Percentiles rank a stretch among this genome's conserved stretches.
phyloP scores from a whole-genome alignment of 441 rosid genomes.

The Daphne laureola region DNA sequence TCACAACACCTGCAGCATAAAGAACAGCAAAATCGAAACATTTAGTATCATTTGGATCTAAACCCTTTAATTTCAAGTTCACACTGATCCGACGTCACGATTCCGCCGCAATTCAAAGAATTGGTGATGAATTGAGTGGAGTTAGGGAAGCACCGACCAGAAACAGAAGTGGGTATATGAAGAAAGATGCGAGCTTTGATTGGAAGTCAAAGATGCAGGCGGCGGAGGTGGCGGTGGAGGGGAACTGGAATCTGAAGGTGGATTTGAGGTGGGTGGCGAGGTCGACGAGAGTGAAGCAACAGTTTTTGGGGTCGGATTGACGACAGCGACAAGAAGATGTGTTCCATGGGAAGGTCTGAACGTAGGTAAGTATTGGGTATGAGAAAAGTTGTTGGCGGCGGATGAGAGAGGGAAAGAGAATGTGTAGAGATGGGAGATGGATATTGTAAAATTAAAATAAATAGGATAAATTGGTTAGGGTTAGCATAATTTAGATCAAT shows the following conservation, averaged over 20 bases:
- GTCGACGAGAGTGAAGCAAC: slow-evolving; percentile 45
- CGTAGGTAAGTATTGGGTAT: slow-evolving; percentile 34
- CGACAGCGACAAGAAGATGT: slow-evolving; percentile 26
- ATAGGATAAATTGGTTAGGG: too few species aligned
- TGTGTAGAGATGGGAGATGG: too few species aligned
- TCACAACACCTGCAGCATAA: slow-evolving; percentile 41
- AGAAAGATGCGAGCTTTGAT: slow-evolving; percentile 19
- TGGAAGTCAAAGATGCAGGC: slow-evolving; percentile 37
- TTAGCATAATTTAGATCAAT: too few species aligned
- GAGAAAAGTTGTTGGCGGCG: slow-evolving; percentile 14
- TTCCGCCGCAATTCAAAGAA: slow-evolving; percentile 34
- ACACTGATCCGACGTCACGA: slow-evolving; percentile 26
- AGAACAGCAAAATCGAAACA: slow-evolving; percentile 36
- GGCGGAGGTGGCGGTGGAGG: slow-evolving; percentile 19
- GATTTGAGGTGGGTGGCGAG: slow-evolving; percentile 32
- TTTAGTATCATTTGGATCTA: slow-evolving; percentile 25
- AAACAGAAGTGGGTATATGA: slow-evolving; percentile 22
- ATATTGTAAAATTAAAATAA: too few species aligned
- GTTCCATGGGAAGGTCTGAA: slow-evolving; percentile 45
- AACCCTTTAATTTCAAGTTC: slow-evolving; percentile 17
- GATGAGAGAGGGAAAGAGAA: too few species aligned
- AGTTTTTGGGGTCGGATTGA: slow-evolving; percentile 15
- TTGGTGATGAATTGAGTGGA: slow-evolving; percentile 29
- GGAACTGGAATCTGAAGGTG: slow-evolving; percentile 35
- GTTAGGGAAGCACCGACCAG: slow-evolving; percentile 30